Percentiles rank a stretch among this genome's conserved stretches.
Conservation (phyloP, 371 early-diverging fungal species). For the Rhizopus sp. region DNA sequence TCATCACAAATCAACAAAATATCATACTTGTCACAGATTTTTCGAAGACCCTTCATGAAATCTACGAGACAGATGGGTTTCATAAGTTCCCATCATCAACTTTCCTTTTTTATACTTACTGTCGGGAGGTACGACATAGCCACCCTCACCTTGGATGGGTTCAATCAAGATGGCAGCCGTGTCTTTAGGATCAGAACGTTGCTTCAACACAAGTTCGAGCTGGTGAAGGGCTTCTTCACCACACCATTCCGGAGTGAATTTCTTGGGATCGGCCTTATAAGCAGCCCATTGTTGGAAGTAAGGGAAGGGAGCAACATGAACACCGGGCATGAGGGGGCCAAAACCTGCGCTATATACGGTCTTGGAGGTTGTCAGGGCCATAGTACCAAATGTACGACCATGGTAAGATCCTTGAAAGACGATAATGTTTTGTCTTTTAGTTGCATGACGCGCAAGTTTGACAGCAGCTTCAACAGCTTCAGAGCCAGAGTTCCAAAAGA, state of each 20-base stretch:
- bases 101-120: slow-evolving; percentile 27
- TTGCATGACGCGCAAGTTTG: slow-evolving; percentile 60
- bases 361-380: slow-evolving; percentile 61
- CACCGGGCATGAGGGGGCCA: slow-evolving; percentile 60
- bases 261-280: slow-evolving; percentile 41
- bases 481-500: slow-evolving; percentile 62
- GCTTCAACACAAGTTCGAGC: slow-evolving; percentile 50
- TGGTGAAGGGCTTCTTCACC: slow-evolving; percentile 51
- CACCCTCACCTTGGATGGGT: slow-evolving; percentile 85
- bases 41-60: slow-evolving; percentile 65
- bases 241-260: slow-evolving; percentile 46
- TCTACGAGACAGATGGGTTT: slow-evolving; percentile 14
- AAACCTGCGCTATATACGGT: slow-evolving; percentile 55
- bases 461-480: slow-evolving; percentile 65
- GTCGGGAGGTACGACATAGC: slow-evolving; percentile 71
- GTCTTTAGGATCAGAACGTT: slow-evolving; percentile 48
- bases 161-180: slow-evolving; percentile 82
- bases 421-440: slow-evolving; percentile 57
- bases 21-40: slow-evolving; percentile 59
- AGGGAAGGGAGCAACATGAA: slow-evolving; percentile 57
- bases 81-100: neutral
- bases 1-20: slow-evolving; percentile 45
- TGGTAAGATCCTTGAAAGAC: slow-evolving; percentile 58
- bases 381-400: slow-evolving; percentile 62
- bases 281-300: slow-evolving; percentile 54